Conservation (phyloP, 2,329 filamentous ascomycete species). For the Sordariomycetes sp. region DNA sequence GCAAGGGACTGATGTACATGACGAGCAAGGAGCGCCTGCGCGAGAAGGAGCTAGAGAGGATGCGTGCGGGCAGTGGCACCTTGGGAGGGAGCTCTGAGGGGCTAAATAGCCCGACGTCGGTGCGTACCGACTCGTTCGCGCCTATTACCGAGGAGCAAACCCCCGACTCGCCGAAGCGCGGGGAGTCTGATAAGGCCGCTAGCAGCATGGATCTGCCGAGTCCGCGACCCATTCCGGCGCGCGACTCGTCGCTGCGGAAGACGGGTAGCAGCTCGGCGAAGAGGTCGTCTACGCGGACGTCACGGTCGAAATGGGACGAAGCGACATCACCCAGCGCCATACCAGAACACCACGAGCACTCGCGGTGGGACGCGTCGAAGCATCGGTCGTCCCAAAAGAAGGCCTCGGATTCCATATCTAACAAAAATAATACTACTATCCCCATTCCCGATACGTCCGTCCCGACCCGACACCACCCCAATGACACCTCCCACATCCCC, state of each 20-base stretch:
- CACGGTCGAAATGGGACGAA: conserved; percentile 32
- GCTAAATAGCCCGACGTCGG: conserved; percentile 10
- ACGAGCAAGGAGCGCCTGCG: conserved; percentile 55
- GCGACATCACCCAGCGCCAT: conserved; percentile 21
- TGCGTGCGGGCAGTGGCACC: conserved; percentile 31
- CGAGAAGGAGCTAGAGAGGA: conserved; percentile 49
- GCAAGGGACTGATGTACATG: conserved; percentile 58
- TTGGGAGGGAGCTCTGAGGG: conserved; percentile 21
- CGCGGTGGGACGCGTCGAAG: background rate
- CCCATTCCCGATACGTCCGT: conserved; percentile 1
- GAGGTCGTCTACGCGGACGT: conserved; percentile 35
- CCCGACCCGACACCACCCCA: background rate
- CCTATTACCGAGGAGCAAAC: conserved; percentile 41
- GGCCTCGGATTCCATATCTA: background rate
- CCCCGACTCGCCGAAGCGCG: conserved; percentile 11
- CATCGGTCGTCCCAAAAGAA: background rate
- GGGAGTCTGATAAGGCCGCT: conserved; percentile 15
- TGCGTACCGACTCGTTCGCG: conserved; percentile 31
- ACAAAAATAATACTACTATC: background rate
- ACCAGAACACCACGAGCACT: conserved; percentile 22
- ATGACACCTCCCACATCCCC: conserved; percentile 2
- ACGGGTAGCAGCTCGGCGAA: conserved; percentile 33
- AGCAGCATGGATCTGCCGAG: conserved; percentile 18
- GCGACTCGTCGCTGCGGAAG: conserved; percentile 56
- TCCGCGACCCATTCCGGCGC: conserved; percentile 45